Percentiles rank a stretch among this genome's conserved stretches.
Conservation (phyloP, 208 protist species). For the Vickermania ingenoplastis region DNA sequence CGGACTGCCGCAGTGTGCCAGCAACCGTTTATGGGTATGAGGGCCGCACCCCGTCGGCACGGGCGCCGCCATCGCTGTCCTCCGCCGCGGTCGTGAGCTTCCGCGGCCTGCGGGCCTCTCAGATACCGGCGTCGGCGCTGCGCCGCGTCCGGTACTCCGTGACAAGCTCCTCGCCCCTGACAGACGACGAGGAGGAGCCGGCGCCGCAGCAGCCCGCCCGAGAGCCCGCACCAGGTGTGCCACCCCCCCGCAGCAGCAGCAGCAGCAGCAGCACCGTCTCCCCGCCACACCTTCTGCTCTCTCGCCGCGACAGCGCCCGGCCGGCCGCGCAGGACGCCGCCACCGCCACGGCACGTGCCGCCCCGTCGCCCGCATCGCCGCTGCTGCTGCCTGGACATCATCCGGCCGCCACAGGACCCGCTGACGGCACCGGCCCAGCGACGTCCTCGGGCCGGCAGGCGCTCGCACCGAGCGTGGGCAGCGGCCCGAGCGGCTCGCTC, state of each 20-base stretch:
- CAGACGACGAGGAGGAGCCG: not conserved
- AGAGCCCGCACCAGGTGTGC: no score
- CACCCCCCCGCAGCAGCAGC: not conserved
- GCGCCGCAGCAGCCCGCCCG: no score
- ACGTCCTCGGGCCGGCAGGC: not conserved
- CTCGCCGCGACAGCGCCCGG: not conserved
- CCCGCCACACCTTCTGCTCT: not conserved
- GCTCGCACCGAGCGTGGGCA: not conserved
- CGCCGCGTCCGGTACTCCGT: slow-evolving; percentile 4
- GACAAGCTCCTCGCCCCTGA: not conserved
- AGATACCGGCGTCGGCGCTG: slow-evolving; percentile 1
- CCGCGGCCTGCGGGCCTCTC: not conserved
- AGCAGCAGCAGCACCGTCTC: not conserved
- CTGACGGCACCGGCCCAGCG: not conserved
- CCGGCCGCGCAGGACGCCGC: not conserved
- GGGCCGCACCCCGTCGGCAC: no score
- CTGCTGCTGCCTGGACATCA: not conserved
- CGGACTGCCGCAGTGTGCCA: no score
- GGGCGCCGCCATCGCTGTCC: no score
- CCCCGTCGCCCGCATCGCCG: not conserved
- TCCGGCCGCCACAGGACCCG: not conserved
- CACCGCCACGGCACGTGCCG: not conserved
- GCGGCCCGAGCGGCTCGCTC: no score
- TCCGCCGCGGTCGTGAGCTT: not conserved
- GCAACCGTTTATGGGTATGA: no score